Percentiles rank a stretch among this genome's conserved stretches.
These are phyloP conservation scores for Zopfia rhizophila DNA, from an alignment of 2,329 filamentous ascomycete genomes.

Conservation along the genomic window DNA sequence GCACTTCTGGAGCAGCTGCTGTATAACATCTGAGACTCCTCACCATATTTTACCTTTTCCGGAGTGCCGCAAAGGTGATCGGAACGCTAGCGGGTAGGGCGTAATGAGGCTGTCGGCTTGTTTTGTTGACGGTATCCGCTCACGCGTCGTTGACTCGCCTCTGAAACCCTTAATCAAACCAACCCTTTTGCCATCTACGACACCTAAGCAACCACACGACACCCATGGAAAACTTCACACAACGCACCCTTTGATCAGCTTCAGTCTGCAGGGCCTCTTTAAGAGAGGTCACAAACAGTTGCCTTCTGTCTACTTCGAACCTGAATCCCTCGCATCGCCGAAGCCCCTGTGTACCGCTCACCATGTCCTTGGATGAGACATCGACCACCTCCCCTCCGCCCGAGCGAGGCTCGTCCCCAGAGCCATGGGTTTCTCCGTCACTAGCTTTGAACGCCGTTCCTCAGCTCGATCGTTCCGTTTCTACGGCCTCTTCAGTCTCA, in stretches of 20 bases:
- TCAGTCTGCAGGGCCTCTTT: too few relatives aligned
- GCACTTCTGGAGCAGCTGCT: too few relatives aligned
- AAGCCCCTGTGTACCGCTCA: too few relatives aligned
- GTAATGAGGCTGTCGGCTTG: constrained; percentile 19
- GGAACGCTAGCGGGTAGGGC: constrained; percentile 18
- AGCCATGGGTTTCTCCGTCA: constrained; percentile 71
- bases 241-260: too few relatives aligned
- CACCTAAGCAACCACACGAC: constrained; percentile 25
- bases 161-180: constrained; percentile 42
- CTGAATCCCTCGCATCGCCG: too few relatives aligned
- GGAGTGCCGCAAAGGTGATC: not conserved
- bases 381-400: constrained; percentile 53
- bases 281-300: too few relatives aligned
- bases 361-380: constrained; percentile 32
- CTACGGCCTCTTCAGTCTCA: constrained; percentile 66
- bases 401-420: constrained; percentile 65
- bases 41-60: too few relatives aligned
- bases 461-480: constrained; percentile 71
- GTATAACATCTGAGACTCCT: too few relatives aligned
- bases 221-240: constrained; percentile 11
- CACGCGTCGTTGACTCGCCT: too few relatives aligned
- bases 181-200: constrained; percentile 31
- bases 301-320: too few relatives aligned
- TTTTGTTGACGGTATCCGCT: constrained; percentile 25
- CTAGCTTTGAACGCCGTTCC: constrained; percentile 69